phyloP scores from a whole-genome alignment of 2,329 filamentous ascomycete species.

The Dissoconium aciculare region DNA sequence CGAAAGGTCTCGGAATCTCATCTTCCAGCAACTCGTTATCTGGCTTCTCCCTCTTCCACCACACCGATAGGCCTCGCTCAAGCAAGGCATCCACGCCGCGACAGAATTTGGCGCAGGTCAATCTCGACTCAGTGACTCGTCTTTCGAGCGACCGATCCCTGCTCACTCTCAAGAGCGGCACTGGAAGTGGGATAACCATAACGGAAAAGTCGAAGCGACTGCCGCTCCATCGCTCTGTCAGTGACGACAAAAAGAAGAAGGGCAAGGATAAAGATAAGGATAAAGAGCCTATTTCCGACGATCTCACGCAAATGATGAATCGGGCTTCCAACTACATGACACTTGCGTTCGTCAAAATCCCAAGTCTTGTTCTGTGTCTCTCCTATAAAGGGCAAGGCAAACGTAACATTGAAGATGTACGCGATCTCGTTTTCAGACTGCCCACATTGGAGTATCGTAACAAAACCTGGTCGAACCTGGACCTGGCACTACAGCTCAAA shows the following conservation, averaged over 20 bases:
- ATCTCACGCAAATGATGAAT: constrained; percentile 90
- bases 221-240: constrained; percentile 13
- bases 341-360: constrained; percentile 84
- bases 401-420: constrained; percentile 89
- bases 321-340: constrained; percentile 97
- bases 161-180: constrained; percentile 14
- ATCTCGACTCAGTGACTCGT: constrained; percentile 15
- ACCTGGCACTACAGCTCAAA: constrained; percentile 82
- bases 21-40: constrained; percentile 17
- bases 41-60: constrained; percentile 32
- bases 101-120: constrained; percentile 15
- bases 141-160: constrained; percentile 22
- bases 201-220: constrained; percentile 18
- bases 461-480: constrained; percentile 97
- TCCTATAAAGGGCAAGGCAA: constrained; percentile 94
- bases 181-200: constrained; percentile 12
- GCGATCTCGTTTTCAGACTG: constrained; percentile 93
- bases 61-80: constrained; percentile 20
- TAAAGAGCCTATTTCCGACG: constrained; percentile 59
- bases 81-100: constrained; percentile 12
- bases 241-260: constrained; percentile 16
- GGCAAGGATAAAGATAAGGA: constrained; percentile 37
- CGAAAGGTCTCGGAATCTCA: constrained; percentile 21
- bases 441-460: constrained; percentile 92
- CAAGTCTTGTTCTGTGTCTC: constrained; percentile 84